Evolutionary conservation across 2,329 filamentous ascomycete genomes (phyloP).

Genomic region (Arthrobotrys iridis): DNA sequence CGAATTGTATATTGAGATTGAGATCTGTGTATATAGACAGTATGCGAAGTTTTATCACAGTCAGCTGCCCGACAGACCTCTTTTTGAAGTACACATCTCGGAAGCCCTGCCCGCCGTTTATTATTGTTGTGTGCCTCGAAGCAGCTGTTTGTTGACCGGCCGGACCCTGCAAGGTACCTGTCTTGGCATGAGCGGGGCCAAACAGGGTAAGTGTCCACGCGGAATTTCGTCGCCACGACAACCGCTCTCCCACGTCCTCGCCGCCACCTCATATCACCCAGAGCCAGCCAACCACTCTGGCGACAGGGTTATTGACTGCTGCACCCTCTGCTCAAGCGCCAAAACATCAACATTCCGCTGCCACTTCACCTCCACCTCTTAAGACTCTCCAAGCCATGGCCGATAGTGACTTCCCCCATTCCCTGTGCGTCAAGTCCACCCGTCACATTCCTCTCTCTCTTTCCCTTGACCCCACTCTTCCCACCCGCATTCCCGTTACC

Average conservation of each 20-base stretch:
- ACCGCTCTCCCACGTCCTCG: not conserved
- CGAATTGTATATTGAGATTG: constrained; percentile 4
- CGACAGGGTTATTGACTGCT: too few species aligned
- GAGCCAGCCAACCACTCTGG: not conserved
- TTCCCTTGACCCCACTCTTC: constrained; percentile 18
- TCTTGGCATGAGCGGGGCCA: constrained; percentile 19
- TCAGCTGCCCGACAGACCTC: constrained; percentile 17
- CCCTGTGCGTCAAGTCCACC: constrained; percentile 34
- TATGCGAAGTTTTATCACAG: too few species aligned
- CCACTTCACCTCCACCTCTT: constrained; percentile 29
- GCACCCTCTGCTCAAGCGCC: constrained; percentile 1
- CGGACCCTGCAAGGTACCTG: constrained; percentile 25
- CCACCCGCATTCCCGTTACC: constrained; percentile 20
- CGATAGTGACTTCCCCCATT: constrained; percentile 38
- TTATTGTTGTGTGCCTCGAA: constrained; percentile 35
- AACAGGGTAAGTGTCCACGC: constrained; percentile 4
- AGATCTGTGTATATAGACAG: not conserved
- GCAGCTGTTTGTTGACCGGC: constrained; percentile 52
- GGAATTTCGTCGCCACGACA: constrained; percentile 24
- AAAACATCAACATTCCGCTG: constrained; percentile 14
- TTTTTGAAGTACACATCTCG: constrained; percentile 19
- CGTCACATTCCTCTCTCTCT: constrained; percentile 26
- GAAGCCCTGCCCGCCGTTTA: not conserved
- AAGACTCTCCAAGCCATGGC: constrained; percentile 5
- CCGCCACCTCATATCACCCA: constrained; percentile 7